phyloP scores from a whole-genome alignment of 306 rosid genomes.

The Quercus parvula region DNA sequence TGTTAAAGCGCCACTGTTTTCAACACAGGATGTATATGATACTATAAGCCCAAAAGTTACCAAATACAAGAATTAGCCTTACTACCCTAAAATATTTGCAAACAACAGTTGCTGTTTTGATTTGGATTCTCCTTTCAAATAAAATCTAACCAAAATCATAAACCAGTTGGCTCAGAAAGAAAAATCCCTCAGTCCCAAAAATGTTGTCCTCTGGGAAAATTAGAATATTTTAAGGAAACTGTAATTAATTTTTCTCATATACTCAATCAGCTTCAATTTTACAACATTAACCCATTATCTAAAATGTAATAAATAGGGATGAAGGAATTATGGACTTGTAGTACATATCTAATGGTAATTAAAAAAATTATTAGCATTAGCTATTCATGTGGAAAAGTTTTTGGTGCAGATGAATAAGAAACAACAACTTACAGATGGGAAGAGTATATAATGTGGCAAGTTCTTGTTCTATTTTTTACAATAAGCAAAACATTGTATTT shows the following conservation, averaged over 20 bases:
- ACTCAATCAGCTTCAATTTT: background rate
- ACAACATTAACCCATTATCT: no score
- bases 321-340: background rate
- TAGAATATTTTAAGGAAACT: background rate
- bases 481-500: background rate
- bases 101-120: background rate
- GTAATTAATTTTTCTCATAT: background rate
- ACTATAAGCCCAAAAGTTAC: background rate
- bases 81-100: background rate
- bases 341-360: background rate
- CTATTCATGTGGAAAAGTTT: background rate
- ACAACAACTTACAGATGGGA: background rate
- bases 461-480: background rate
- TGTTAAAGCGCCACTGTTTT: slow-evolving; percentile 3
- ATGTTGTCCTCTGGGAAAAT: background rate
- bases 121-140: background rate
- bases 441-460: background rate
- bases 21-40: background rate
- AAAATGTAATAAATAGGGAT: no score
- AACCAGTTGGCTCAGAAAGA: background rate
- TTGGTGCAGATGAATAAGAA: background rate
- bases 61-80: background rate
- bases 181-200: background rate
- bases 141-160: background rate
- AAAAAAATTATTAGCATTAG: background rate